Evolutionary conservation across 345 rosid genomes (phyloP), one percentile per base, ranked within the genome.

Genomic region (Sisymbrium altissimum): DNA sequence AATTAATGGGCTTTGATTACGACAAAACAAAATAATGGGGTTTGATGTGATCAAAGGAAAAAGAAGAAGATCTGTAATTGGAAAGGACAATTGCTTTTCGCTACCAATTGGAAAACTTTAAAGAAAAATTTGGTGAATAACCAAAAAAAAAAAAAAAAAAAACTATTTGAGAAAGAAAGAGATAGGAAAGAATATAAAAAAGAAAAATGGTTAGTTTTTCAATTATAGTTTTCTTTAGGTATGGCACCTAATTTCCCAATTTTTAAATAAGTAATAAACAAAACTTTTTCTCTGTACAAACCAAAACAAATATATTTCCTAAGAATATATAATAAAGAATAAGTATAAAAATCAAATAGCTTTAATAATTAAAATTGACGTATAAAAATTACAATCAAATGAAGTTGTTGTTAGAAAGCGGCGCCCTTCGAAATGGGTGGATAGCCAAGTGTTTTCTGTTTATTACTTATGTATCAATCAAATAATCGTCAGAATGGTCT

Each of bases 401-500:
- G n/a, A 30, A 54, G 15, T 11, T 15, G 13, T 52, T n/a, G 73
- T 32, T 68, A 21, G 69, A 68, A 68, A 60, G 63, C 29, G 65
- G 74, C 70, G 58, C 4, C 79, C 65, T 53, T 76, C 64, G 43
- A 69, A 35, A 62, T 54, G 12, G 63, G 40, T 61, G 68, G 40
- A 60, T 60, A 50, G 79, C 73, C 73, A 75, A 55, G 7, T 13
- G 35, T 66, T 74, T 66, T 56, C 30, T 55, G 15, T 23, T 64
- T 36, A 49, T 50, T 59, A 57, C 13, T 5, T 49, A 12, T 39
- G 52, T 50, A 21, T 68, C 56, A 14, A 61, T 29, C 29, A 54
- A 62, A 15, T 9, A 0, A 5, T 18, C 27, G 70, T 49, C 41
- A 49, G 17, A 39, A 64, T 49, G n/a, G 50, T 14, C 48, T 41